Conservation (phyloP, 179 eudicot species). For the Vitellaria paradoxa region DNA sequence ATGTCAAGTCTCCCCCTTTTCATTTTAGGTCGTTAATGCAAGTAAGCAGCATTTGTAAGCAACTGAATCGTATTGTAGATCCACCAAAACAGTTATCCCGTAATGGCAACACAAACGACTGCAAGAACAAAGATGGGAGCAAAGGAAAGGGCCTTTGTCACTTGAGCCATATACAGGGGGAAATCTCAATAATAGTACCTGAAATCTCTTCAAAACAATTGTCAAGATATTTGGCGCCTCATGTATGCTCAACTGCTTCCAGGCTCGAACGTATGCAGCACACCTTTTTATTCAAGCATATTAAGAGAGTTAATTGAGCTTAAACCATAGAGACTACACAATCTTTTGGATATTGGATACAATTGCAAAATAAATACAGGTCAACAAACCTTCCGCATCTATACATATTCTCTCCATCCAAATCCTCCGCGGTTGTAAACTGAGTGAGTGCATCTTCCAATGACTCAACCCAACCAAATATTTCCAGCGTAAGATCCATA, state of each 20-base stretch:
- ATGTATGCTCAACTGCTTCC: constrained; percentile 86
- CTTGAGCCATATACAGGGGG: not conserved
- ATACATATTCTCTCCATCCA: constrained; percentile 97
- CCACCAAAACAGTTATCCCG: not conserved
- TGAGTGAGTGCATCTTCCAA: constrained; percentile 92
- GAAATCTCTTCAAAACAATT: constrained; percentile 93
- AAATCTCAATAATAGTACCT: constrained; percentile 39
- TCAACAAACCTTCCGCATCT: constrained; percentile 82
- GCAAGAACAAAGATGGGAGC: not conserved
- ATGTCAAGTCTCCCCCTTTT: too few relatives aligned
- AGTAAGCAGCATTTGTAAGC: not conserved
- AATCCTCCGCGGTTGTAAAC: constrained; percentile 84
- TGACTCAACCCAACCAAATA: constrained; percentile 91
- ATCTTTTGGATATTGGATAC: not conserved
- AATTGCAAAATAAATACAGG: not conserved
- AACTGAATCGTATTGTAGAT: not conserved
- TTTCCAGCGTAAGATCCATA: constrained; percentile 94
- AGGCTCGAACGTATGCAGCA: constrained; percentile 79
- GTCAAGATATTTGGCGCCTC: constrained; percentile 94
- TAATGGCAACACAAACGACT: not conserved
- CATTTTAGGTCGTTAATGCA: not conserved
- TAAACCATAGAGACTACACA: not conserved
- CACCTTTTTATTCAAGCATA: constrained; percentile 46
- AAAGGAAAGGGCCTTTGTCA: too few relatives aligned
- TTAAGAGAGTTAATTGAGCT: constrained; percentile 5